Conservation (phyloP, 441 rosid species). For the Populus hybrid region DNA sequence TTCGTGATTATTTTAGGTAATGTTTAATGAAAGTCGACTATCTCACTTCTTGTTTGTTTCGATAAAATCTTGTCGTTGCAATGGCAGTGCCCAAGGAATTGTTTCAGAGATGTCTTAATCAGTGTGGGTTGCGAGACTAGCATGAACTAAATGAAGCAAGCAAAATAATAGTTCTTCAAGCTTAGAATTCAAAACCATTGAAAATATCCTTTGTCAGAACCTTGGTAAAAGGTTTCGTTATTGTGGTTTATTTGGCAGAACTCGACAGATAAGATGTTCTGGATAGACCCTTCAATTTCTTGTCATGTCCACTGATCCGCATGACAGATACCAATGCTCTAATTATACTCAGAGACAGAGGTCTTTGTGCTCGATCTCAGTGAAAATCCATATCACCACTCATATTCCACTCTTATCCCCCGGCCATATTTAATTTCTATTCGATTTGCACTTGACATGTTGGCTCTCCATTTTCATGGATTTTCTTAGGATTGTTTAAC, state of each 20-base stretch:
- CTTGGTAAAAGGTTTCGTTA: not conserved
- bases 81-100: not conserved
- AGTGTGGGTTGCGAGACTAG: not conserved
- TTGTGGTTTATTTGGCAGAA: not conserved
- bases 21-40: not conserved
- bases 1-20: not conserved
- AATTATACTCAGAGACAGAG: too few species aligned
- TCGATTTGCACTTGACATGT: too few species aligned
- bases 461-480: too few species aligned
- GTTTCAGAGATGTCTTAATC: not conserved
- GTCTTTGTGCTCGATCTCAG: too few species aligned
- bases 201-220: not conserved
- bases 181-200: not conserved
- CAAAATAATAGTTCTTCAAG: too few species aligned
- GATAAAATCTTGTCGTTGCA: not conserved
- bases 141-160: too few species aligned
- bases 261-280: not conserved
- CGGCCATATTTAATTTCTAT: too few species aligned
- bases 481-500: too few species aligned
- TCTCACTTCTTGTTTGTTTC: not conserved
- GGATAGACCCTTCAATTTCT: not conserved
- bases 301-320: not conserved
- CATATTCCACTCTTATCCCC: too few species aligned
- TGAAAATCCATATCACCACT: too few species aligned
- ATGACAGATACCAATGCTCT: too few species aligned